These are phyloP conservation scores for Plantago coronopus DNA, from an alignment of 305 asterid genomes.

Conservation along the genomic window DNA sequence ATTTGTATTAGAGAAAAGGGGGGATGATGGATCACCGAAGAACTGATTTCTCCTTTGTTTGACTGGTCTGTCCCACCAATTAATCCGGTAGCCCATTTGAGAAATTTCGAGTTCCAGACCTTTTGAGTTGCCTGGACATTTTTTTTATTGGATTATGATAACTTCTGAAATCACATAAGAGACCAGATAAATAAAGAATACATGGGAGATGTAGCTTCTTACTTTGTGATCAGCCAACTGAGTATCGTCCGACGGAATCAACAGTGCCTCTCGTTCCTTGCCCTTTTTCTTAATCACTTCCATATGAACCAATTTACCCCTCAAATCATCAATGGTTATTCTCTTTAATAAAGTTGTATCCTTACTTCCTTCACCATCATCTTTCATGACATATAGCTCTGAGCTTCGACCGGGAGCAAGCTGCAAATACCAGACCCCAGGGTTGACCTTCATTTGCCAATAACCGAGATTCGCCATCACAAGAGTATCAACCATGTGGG, in stretches of 20 bases:
- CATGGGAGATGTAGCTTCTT: slow-evolving; percentile 24
- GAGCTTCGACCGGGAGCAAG: slow-evolving; percentile 98
- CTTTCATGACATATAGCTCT: slow-evolving; percentile 82
- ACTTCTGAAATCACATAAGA: slow-evolving; percentile 18
- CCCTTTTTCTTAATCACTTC: slow-evolving; percentile 92
- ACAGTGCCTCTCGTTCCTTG: slow-evolving; percentile 74
- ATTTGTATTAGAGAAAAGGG: slow-evolving; percentile 11
- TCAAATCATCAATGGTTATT: slow-evolving; percentile 75
- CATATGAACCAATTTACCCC: slow-evolving; percentile 86
- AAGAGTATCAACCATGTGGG: slow-evolving; percentile 96
- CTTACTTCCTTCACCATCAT: slow-evolving; percentile 53
- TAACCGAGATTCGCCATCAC: slow-evolving; percentile 99
- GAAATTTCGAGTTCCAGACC: slow-evolving; percentile 86
- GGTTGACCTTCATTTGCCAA: slow-evolving; percentile 98
- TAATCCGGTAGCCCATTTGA: slow-evolving; percentile 97
- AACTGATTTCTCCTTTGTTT: slow-evolving; percentile 53
- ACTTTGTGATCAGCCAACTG: slow-evolving; percentile 41
- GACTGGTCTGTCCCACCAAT: slow-evolving; percentile 74
- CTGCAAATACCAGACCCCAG: slow-evolving; percentile 98
- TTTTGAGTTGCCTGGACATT: slow-evolving; percentile 51
- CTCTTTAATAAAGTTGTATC: slow-evolving; percentile 56
- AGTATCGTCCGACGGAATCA: slow-evolving; percentile 62
- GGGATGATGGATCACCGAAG: slow-evolving; percentile 45
- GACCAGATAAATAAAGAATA: slow-evolving; percentile 3
- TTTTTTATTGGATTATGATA: slow-evolving; percentile 17